phyloP scores from a whole-genome alignment of 177 flowering plant genomes.

The Vitis hybrid region DNA sequence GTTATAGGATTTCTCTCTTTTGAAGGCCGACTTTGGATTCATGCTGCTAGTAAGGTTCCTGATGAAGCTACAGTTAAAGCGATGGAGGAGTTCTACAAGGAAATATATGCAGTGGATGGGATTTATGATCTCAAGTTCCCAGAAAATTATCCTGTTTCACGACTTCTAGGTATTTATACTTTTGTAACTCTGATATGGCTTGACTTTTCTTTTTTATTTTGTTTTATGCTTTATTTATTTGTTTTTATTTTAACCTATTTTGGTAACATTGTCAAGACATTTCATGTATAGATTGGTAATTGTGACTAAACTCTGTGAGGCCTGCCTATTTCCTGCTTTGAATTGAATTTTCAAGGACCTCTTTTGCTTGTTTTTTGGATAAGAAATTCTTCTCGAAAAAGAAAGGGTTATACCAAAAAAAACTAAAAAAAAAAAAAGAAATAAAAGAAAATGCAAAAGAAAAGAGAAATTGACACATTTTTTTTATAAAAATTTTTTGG shows the following conservation, averaged over 20 bases:
- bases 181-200: not conserved
- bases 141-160: constrained; percentile 86
- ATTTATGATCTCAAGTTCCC: constrained; percentile 81
- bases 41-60: constrained; percentile 94
- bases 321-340: not conserved
- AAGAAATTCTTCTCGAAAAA: not conserved
- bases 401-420: not conserved
- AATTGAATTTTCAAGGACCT: too few species aligned
- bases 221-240: not conserved
- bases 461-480: too few species aligned
- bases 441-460: too few species aligned
- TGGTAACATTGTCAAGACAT: not conserved
- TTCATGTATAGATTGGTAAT: not conserved
- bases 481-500: too few species aligned
- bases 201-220: not conserved
- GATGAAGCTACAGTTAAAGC: constrained; percentile 85
- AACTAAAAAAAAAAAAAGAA: not conserved
- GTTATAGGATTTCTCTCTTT: constrained; percentile 9
- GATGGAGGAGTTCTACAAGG: constrained; percentile 92
- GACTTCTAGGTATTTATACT: constrained; percentile 64
- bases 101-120: constrained; percentile 87
- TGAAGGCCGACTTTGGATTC: constrained; percentile 95
- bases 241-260: not conserved
- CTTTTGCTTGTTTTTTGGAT: not conserved
- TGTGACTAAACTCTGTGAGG: not conserved